Percentiles rank a stretch among this genome's conserved stretches.
Evolutionary conservation across 139 green algal species (phyloP).

Genomic region (Chlorella sp.): DNA sequence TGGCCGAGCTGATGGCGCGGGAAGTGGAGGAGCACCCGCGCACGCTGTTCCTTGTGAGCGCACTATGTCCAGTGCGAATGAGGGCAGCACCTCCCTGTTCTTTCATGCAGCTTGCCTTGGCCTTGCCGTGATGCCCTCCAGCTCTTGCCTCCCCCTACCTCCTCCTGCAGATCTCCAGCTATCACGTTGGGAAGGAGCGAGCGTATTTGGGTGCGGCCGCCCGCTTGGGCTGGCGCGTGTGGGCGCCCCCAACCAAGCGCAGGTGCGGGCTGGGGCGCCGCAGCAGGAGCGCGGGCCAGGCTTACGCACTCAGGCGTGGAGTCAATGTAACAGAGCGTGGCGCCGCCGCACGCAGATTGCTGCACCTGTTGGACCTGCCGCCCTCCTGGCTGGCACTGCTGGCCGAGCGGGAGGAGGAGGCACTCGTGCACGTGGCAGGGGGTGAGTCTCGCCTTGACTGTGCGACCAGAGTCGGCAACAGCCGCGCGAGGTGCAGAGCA

Average conservation of each 20-base stretch:
- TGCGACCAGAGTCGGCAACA: too few relatives aligned
- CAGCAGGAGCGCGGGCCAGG: not conserved
- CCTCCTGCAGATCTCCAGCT: too few relatives aligned
- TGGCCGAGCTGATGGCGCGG: constrained; percentile 41
- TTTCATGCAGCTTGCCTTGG: constrained; percentile 4
- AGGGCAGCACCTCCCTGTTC: too few relatives aligned
- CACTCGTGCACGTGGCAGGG: constrained; percentile 30
- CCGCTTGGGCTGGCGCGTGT: constrained; percentile 53
- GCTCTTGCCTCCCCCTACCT: too few relatives aligned
- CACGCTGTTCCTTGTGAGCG: constrained; percentile 62
- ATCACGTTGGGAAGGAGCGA: constrained; percentile 83
- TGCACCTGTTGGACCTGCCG: constrained; percentile 63
- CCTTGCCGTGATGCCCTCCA: too few relatives aligned
- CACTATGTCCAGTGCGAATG: too few relatives aligned
- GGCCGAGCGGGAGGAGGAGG: constrained; percentile 27
- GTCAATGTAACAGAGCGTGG: too few relatives aligned
- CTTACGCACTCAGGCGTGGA: too few relatives aligned
- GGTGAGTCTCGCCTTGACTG: too few relatives aligned
- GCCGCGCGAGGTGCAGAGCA: not conserved
- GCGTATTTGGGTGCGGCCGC: constrained; percentile 66
- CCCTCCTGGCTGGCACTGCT: constrained; percentile 52
- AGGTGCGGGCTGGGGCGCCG: not conserved
- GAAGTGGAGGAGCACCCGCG: constrained; percentile 34
- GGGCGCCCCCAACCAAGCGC: constrained; percentile 54
- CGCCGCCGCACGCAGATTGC: constrained; percentile 36